Base-by-base conservation (phyloP, 495 filamentous ascomycete species). In the Aspergillus sparsus region DNA sequence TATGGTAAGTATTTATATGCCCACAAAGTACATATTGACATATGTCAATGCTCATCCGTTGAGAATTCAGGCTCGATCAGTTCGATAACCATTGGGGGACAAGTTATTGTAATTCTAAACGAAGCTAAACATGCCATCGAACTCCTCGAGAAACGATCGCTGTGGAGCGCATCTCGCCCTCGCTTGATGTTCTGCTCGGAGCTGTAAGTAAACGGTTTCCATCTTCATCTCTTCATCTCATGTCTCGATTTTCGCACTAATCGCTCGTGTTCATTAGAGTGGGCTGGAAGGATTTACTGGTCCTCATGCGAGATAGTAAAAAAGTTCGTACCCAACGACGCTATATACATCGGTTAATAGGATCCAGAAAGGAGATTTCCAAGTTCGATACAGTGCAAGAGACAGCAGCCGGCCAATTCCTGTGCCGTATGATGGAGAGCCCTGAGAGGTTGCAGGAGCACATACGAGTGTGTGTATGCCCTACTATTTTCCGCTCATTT, bases 61-160 rank as follows among this genome's bases (percentile, higher is more conserved):
- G 13, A 15, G n/a, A 13, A 6, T 45, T 8, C 13, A 73, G 68
- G 82, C 7, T 75, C 79, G 0, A 75, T 84, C 12, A 83, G 79
- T 62, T 84, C 80, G 13, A 47, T 83, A 5, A 80, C 66, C 5
- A 66, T 80, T 1, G 44, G 79, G 34, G 80, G 79, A 4, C 67
- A 76, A 60, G 75, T 71, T 0, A 66, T 83, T 5, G 63, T 83
- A 6, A 75, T 83, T 53, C 54, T 83, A 33, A 74, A 82, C 49
- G 77, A 82, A 52, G 56, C 62, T 3, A 37, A 69, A n/a, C 13
- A 77, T 5, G 77, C 77, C 0, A 50, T 72, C 27, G 77, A 83
- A 34, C 62, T 83, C 5, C 31, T 83, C 42, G 76, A 78, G 45
- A 80, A 81, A 49, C 66, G 74, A 21, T 77, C 74, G 1, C 63